Conservation (phyloP, 208 protist genomes). For the Trypanosoma theileri region DNA sequence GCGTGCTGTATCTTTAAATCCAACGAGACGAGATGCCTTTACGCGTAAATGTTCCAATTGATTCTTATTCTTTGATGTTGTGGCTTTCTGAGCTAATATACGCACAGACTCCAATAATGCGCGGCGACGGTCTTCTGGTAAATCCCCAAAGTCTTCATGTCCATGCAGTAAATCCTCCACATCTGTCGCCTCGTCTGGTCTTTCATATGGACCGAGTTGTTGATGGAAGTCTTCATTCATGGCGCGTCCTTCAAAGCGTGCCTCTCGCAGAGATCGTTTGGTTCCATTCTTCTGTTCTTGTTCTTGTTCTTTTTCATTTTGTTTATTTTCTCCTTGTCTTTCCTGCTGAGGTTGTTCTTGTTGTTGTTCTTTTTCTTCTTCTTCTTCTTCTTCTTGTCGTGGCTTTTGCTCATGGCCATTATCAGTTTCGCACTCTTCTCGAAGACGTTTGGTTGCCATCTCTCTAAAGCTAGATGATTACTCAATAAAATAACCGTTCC, state of each 20-base stretch:
- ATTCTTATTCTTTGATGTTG: conserved; percentile 22
- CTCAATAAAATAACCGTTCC: background rate
- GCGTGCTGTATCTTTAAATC: conserved; percentile 82
- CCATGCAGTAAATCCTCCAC: conserved; percentile 73
- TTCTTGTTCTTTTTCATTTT: background rate
- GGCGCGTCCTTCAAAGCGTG: conserved; percentile 62
- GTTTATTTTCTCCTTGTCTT: background rate
- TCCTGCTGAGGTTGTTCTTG: background rate
- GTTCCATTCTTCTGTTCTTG: background rate
- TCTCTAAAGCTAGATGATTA: background rate
- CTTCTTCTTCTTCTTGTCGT: background rate
- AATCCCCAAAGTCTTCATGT: conserved; percentile 81
- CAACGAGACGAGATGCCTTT: conserved; percentile 72
- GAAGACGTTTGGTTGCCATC: conserved; percentile 20
- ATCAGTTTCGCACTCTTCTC: conserved; percentile 6
- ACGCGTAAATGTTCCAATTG: conserved; percentile 78
- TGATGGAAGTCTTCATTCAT: conserved; percentile 37
- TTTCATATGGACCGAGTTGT: conserved; percentile 51
- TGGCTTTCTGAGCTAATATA: conserved; percentile 41
- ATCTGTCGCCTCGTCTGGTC: conserved; percentile 77
- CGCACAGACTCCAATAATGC: conserved; percentile 73
- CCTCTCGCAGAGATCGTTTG: conserved; percentile 42
- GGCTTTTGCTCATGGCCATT: background rate
- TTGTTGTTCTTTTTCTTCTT: background rate
- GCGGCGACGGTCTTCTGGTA: conserved; percentile 55